phyloP scores from a whole-genome alignment of 2,329 filamentous ascomycete species.

The Claviceps capensis region DNA sequence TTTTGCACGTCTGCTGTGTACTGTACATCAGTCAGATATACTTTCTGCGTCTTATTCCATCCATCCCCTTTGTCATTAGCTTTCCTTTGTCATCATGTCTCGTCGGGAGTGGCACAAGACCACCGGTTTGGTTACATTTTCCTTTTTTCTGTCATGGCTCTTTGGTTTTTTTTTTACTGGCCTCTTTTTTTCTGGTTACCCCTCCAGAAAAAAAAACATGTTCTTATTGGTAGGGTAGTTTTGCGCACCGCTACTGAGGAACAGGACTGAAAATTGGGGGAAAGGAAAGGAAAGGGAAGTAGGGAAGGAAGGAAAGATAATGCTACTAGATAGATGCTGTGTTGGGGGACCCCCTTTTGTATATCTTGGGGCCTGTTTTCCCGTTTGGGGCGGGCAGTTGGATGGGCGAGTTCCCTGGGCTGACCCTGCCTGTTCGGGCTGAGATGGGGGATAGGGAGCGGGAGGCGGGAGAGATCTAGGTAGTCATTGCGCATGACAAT shows the following conservation, averaged over 20 bases:
- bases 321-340: no score
- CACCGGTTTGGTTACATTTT: not conserved
- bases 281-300: not conserved
- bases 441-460: no score
- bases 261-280: not conserved
- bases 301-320: not conserved
- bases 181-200: not conserved
- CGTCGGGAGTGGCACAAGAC: no score
- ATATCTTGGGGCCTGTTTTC: no score
- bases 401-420: no score
- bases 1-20: no score
- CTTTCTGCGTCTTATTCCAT: slow-evolving; percentile 4
- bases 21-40: not conserved
- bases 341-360: no score
- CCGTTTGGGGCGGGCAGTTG: no score
- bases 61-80: slow-evolving; percentile 10
- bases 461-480: not conserved
- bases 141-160: not conserved
- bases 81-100: slow-evolving; percentile 7
- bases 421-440: no score
- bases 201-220: not conserved
- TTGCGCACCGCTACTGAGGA: no score
- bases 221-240: not conserved
- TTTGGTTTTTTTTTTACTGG: no score
- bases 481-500: not conserved